Base-by-base conservation (phyloP, 2,329 filamentous ascomycete genomes). In the Curvularia sp. region DNA sequence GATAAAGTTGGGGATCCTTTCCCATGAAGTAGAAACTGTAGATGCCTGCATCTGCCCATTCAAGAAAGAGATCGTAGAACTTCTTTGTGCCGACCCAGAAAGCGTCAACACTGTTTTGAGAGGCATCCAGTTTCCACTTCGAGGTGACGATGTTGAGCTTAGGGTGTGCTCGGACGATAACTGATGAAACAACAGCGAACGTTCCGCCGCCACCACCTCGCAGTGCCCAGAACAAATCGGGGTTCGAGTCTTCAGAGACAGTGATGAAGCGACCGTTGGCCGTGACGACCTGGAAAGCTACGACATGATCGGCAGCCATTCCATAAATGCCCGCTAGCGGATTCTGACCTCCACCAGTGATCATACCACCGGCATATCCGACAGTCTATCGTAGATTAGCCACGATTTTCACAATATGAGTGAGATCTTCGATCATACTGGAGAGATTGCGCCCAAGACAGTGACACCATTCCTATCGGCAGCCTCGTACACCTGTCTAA, bases 331-430 rank as follows among this genome's bases (percentile, higher is more conserved):
- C 77, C 9, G 79, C 79, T 36, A 86, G 66, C 9, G 83, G 82
- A 15, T 79, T 81, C 68, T 86, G 82, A 0, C 84, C 84, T 28
- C 83, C 84, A 2, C 82, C 83, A 7, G 64, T 62, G 13, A 74
- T 64, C 63, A 70, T 77, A 2, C 76, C 66, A 27, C 69, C 68
- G 18, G 60, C 78, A 69, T 81, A 76, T 13, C 84, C 84, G 7
- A 86, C 82, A 3, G 78, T 82, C 60, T 72, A 38, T n/a, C n/a
- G n/a, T n/a, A n/a, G n/a, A n/a, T n/a, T n/a, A n/a, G n/a, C n/a
- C n/a, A n/a, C n/a, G n/a, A n/a, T n/a, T n/a, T n/a, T n/a, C n/a
- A n/a, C n/a, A n/a, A n/a, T n/a, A n/a, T n/a, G n/a, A n/a, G n/a
- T n/a, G n/a, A n/a, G n/a, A n/a, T n/a, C n/a, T n/a, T n/a, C n/a